Conservation (phyloP, 768 basidiomycete genomes). For the Xerocomellus intermedius region DNA sequence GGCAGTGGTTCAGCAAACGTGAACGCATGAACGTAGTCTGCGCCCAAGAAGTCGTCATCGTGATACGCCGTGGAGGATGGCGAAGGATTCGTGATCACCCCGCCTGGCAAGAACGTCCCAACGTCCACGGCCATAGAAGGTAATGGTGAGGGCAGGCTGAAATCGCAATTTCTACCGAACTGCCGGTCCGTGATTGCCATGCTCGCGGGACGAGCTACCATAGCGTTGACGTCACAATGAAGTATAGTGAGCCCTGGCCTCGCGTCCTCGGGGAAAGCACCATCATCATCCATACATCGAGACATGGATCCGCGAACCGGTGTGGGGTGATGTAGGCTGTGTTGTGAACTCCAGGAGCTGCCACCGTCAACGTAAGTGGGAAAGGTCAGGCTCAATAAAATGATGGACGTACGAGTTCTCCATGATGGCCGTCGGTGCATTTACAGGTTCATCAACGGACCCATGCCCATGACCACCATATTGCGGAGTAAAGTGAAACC, state of each 20-base stretch:
- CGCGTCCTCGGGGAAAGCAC: constrained; percentile 25
- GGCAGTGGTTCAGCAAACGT: constrained; percentile 12
- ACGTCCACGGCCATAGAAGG: constrained; percentile 16
- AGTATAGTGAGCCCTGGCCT: constrained; percentile 16
- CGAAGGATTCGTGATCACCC: constrained; percentile 20
- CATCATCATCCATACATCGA: constrained; percentile 7
- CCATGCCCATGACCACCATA: constrained; percentile 12
- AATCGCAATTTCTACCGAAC: constrained; percentile 6
- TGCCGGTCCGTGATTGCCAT: constrained; percentile 12
- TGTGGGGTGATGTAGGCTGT: constrained; percentile 28
- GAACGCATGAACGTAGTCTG: constrained; percentile 16
- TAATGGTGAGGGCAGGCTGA: constrained; percentile 10
- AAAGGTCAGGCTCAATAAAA: constrained; percentile 7
- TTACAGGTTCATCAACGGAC: constrained; percentile 20
- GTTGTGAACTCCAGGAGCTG: constrained; percentile 26
- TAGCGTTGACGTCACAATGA: constrained; percentile 24
- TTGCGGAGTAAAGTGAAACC: constrained; percentile 25
- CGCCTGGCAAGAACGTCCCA: constrained; percentile 11
- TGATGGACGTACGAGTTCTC: constrained; percentile 25
- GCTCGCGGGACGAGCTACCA: constrained; percentile 16
- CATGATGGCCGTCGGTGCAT: constrained; percentile 27
- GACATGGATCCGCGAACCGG: constrained; percentile 21
- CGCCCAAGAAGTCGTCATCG: constrained; percentile 19
- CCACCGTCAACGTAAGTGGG: constrained; percentile 25
- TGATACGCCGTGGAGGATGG: constrained; percentile 24